A percentile compares a stretch with the other conserved stretches of the same genome.
Evolutionary conservation across 2,329 filamentous ascomycete genomes (phyloP).

Genomic region (Dactylellina drechsleri): DNA sequence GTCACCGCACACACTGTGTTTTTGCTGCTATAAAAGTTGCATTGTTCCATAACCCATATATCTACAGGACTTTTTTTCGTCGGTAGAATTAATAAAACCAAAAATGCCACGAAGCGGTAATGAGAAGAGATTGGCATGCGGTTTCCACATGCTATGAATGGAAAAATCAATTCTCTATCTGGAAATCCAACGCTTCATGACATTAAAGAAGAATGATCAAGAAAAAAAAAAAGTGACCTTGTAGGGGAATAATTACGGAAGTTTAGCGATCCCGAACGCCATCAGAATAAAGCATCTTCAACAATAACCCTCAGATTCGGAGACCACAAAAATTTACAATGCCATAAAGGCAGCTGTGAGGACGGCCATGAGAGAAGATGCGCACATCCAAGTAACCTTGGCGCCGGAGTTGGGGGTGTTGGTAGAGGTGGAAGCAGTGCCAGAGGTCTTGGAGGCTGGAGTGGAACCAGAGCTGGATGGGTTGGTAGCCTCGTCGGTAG

Average conservation of each 20-base stretch:
- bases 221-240: neutral
- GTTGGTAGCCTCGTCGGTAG: constrained; percentile 11
- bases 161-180: neutral
- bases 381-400: constrained; percentile 54
- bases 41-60: constrained; percentile 29
- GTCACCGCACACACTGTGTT: neutral
- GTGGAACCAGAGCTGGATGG: constrained; percentile 18
- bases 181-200: neutral
- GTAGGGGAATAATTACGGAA: neutral
- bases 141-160: neutral
- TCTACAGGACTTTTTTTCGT: constrained; percentile 19
- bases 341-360: constrained; percentile 53
- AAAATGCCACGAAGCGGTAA: constrained; percentile 1
- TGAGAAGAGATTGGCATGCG: neutral
- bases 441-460: constrained; percentile 9
- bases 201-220: neutral
- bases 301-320: neutral
- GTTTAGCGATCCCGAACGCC: neutral
- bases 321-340: constrained; percentile 25
- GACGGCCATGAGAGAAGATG: constrained; percentile 51
- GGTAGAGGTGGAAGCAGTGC: constrained; percentile 24
- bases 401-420: constrained; percentile 27
- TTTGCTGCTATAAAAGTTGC: constrained; percentile 3
- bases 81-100: constrained; percentile 14
- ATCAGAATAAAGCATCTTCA: neutral